Percentiles rank a stretch among this genome's conserved stretches.
Conservation (phyloP, 306 rosid genomes). For the Myrica gale region DNA sequence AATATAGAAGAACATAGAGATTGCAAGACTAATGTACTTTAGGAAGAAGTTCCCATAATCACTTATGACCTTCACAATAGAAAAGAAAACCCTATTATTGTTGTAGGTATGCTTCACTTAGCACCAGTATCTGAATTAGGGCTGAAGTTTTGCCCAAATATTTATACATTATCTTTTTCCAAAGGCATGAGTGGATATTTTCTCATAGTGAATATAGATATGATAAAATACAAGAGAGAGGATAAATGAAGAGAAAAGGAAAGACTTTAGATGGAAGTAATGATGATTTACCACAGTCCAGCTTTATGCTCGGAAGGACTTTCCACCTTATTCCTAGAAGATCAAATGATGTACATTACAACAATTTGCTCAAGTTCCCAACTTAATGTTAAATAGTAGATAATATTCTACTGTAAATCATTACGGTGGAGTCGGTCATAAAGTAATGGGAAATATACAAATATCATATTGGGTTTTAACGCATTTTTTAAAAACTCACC, state of each 20-base stretch:
- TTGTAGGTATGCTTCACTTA: not conserved
- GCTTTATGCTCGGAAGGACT: constrained; percentile 10
- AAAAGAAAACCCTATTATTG: not conserved
- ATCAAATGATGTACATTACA: not conserved
- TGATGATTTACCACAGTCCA: not conserved
- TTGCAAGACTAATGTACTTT: not conserved
- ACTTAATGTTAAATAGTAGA: not conserved
- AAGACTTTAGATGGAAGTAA: not conserved
- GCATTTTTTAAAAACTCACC: too few relatives aligned
- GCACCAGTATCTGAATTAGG: constrained; percentile 2
- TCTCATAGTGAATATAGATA: not conserved
- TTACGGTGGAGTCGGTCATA: not conserved
- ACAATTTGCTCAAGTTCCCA: not conserved
- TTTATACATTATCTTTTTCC: not conserved
- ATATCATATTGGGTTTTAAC: too few relatives aligned
- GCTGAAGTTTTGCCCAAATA: not conserved
- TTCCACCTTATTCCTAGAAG: not conserved
- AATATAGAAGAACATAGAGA: not conserved
- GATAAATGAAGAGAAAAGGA: not conserved
- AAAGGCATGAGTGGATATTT: not conserved
- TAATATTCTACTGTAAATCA: not conserved
- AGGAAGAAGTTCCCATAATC: not conserved
- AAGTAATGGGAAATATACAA: too few relatives aligned
- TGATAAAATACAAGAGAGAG: not conserved
- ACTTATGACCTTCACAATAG: not conserved